A percentile compares a stretch with the other conserved stretches of the same genome.
Conservation (phyloP, 805 yeast genomes). For the Ascoidea asiatica region DNA sequence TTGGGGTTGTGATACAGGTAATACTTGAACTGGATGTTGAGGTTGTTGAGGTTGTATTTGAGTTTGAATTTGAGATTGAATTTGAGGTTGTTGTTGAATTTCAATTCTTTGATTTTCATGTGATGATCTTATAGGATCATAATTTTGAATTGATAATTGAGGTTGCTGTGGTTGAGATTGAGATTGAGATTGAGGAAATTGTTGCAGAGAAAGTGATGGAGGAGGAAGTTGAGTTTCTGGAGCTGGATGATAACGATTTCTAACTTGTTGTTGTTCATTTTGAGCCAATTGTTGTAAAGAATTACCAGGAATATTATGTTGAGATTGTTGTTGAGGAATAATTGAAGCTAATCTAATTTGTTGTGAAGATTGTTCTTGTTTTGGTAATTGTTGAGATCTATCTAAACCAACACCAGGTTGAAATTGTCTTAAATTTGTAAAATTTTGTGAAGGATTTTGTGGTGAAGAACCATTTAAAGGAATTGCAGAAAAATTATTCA, state of each 20-base stretch:
- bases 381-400: too few species aligned
- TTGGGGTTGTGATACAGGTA: background rate
- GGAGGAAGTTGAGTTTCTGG: background rate
- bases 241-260: background rate
- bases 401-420: too few species aligned
- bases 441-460: too few species aligned
- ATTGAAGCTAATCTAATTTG: too few species aligned
- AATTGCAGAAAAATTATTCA: too few species aligned
- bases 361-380: background rate
- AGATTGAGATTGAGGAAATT: slow-evolving; percentile 23
- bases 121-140: too few species aligned
- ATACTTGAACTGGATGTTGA: slow-evolving; percentile 6
- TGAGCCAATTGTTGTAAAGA: background rate
- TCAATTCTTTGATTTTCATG: slow-evolving; percentile 1
- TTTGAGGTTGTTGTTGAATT: slow-evolving; percentile 22
- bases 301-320: slow-evolving; percentile 2
- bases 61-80: slow-evolving; percentile 15
- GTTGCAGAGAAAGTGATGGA: slow-evolving; percentile 9
- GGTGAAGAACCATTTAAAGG: too few species aligned
- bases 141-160: slow-evolving; percentile 7
- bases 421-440: too few species aligned
- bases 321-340: background rate
- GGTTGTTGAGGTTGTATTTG: slow-evolving; percentile 14
- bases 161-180: slow-evolving; percentile 13
- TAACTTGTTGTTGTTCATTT: background rate